A percentile compares a stretch with the other conserved stretches of the same genome.
Conservation (phyloP, 202 grass and related monocot genomes). For the Elaeis oleifera region DNA sequence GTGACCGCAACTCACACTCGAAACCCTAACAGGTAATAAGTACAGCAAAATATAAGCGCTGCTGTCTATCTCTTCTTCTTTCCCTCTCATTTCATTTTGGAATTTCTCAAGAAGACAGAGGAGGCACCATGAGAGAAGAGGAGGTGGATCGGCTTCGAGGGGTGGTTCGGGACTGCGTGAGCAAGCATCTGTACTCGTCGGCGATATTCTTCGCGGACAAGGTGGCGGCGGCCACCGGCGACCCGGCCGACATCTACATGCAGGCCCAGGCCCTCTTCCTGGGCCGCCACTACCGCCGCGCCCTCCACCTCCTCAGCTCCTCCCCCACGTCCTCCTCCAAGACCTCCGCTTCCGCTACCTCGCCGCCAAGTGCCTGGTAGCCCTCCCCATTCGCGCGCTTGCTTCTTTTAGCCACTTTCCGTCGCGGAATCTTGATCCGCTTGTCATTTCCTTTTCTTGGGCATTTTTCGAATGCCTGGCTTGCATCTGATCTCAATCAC, state of each 20-base stretch:
- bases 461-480: slow-evolving; percentile 19
- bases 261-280: slow-evolving; percentile 78
- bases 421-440: too few species aligned
- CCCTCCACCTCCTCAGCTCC: slow-evolving; percentile 79
- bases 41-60: too few species aligned
- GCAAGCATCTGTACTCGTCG: slow-evolving; percentile 84
- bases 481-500: neutral
- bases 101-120: neutral
- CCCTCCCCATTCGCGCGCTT: neutral
- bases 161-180: slow-evolving; percentile 75
- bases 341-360: slow-evolving; percentile 92
- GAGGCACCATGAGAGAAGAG: slow-evolving; percentile 55
- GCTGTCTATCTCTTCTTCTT: neutral
- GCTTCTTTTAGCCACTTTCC: neutral
- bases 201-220: slow-evolving; percentile 93
- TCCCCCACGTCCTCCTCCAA: slow-evolving; percentile 53
- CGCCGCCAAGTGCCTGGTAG: slow-evolving; percentile 87
- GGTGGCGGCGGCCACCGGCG: slow-evolving; percentile 58
- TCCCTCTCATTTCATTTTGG: neutral
- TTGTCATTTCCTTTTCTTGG: neutral
- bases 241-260: slow-evolving; percentile 86
- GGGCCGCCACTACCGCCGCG: slow-evolving; percentile 66
- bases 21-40: too few species aligned
- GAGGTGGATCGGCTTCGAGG: slow-evolving; percentile 71
- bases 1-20: too few species aligned